Percentiles rank a stretch among this genome's conserved stretches.
phyloP scores from a whole-genome alignment of 2,329 filamentous ascomycete genomes.

The Dactylellina sp. region DNA sequence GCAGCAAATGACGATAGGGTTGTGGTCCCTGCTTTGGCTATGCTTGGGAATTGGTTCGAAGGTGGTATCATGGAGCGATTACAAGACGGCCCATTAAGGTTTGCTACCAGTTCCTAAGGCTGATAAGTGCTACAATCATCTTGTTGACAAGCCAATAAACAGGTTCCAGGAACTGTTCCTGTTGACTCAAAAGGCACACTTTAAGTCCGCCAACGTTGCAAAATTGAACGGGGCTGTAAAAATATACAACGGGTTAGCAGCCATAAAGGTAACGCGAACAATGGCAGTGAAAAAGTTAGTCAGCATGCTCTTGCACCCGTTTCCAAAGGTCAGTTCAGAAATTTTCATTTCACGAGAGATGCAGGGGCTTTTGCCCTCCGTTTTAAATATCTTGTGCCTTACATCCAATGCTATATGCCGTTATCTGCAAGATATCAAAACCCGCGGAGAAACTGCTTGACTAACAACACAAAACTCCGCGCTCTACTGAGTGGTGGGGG shows the following conservation, averaged over 20 bases:
- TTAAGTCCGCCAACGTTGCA: constrained; percentile 82
- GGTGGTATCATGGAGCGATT: constrained; percentile 67
- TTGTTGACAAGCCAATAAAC: constrained; percentile 21
- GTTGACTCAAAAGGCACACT: constrained; percentile 80
- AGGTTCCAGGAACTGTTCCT: constrained; percentile 74
- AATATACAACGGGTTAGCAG: constrained; percentile 78
- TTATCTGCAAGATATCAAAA: constrained; percentile 39
- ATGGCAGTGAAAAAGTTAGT: constrained; percentile 76
- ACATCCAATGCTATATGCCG: constrained; percentile 11
- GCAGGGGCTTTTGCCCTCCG: not conserved
- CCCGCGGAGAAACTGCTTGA: constrained; percentile 53
- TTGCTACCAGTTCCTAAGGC: constrained; percentile 3
- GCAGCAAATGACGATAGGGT: constrained; percentile 73
- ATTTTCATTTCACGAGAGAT: constrained; percentile 17
- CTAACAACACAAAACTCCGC: constrained; percentile 53
- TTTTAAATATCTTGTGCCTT: constrained; percentile 38
- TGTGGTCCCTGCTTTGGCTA: constrained; percentile 74
- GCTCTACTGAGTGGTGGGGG: constrained; percentile 33
- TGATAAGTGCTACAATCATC: constrained; percentile 5
- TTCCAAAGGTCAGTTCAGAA: constrained; percentile 74
- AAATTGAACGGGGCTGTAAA: constrained; percentile 84
- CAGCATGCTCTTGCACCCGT: constrained; percentile 82
- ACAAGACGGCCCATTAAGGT: constrained; percentile 57
- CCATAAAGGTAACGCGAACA: constrained; percentile 64
- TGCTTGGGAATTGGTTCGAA: constrained; percentile 68